Evolutionary conservation across 176 grass and related monocot species (phyloP).

Genomic region (Aegilops sharonensis): DNA sequence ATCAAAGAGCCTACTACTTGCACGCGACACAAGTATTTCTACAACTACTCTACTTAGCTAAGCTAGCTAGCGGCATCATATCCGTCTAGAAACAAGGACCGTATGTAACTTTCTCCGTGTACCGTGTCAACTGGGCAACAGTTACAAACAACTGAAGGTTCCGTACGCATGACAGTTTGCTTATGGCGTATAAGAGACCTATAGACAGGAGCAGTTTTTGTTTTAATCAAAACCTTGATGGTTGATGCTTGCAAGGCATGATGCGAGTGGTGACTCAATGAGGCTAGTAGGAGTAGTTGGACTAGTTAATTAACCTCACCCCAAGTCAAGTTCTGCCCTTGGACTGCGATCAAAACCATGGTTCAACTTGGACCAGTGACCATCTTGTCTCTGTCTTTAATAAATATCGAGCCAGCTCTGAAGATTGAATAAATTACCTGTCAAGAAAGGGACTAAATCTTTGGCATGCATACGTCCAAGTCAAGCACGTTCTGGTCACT

Average conservation of each 20-base stretch:
- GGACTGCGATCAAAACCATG: conserved; percentile 30
- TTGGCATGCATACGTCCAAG: not conserved
- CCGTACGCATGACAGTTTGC: not conserved
- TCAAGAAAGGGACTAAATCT: not conserved
- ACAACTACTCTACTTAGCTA: not conserved
- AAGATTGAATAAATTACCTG: not conserved
- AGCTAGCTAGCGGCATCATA: not conserved
- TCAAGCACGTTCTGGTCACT: conserved; percentile 17
- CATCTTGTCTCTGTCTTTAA: conserved; percentile 24
- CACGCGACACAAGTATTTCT: conserved; percentile 14
- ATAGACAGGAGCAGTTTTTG: not conserved
- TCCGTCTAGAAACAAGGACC: not conserved
- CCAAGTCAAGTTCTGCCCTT: conserved; percentile 47
- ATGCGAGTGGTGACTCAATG: conserved; percentile 11
- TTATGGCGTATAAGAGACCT: not conserved
- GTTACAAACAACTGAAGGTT: not conserved
- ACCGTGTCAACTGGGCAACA: not conserved
- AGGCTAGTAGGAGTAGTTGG: too few species aligned
- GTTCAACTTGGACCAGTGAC: conserved; percentile 30
- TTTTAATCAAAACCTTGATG: not conserved
- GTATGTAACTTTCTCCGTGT: not conserved
- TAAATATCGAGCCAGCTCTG: not conserved
- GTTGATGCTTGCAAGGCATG: conserved; percentile 25
- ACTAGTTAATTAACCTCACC: not conserved
- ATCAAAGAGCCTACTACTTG: conserved; percentile 26